Evolutionary conservation across 805 yeast species (phyloP), one percentile per base, ranked within the genome.

Genomic region (Saturnispora hagleri): DNA sequence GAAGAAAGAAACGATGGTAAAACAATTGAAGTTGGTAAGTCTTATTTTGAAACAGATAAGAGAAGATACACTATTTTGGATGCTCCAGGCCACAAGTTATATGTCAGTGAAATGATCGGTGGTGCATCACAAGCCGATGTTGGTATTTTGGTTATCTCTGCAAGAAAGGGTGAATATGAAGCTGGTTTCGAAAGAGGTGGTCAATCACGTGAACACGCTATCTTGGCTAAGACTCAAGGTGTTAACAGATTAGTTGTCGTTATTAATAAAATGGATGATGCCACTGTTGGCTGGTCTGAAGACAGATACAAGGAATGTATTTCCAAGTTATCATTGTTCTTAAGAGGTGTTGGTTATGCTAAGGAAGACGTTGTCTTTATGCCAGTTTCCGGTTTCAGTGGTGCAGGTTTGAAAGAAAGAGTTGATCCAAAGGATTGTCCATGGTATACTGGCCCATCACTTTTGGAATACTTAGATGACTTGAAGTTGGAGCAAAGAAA

Each of bases 111-210:
- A 70, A 93, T 93, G 99, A 93, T 93, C 76, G 98, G 98, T 63
- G 99, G 99, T 71, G 99, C 99, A 18, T 90, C 98, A 45, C 99
- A 93, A 75, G 99, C 99, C 35, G 99, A 93, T 73, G 93, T 91
- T 53, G 99, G 99, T 73, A 81, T 93, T 59, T 79, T 93, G 64
- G 99, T 93, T 47, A 93, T 93, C 61, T 87, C 96, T 57, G 98
- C 98, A 46, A 86, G 99, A 78, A 89, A 90, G 72, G 99, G 99
- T 73, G 99, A 93, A 71, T 93, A 93, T 72, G 99, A 93, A 75
- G 93, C 99, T 51, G 99, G 99, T 56, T 91, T 91, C 66, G 99
- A 91, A 75, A 88, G 89, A 70, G 98, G 98, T 64, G 99, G 99
- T 60, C 99, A 91, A 75, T 90, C 98, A 36, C 84, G 97, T 74